Evolutionary conservation across 2,329 filamentous ascomycete genomes (phyloP).

Genomic region (Ophiognomonia clavigignenti-juglandacearum): DNA sequence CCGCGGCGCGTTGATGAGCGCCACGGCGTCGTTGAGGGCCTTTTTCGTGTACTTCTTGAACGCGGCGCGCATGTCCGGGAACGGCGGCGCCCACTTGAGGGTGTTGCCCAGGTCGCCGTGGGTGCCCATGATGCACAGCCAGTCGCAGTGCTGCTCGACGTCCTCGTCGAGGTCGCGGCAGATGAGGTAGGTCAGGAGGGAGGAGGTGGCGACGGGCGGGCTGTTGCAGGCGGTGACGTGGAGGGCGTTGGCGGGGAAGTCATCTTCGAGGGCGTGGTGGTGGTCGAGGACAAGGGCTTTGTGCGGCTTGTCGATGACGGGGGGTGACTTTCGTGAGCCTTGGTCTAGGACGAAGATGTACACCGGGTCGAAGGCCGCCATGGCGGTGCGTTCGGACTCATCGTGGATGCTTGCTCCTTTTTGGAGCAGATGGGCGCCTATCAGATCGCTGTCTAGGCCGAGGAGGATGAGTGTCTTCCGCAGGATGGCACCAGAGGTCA

Average conservation of each 20-base stretch:
- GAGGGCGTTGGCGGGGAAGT: constrained; percentile 50
- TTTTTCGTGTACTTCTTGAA: constrained; percentile 61
- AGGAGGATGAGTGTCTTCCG: constrained; percentile 54
- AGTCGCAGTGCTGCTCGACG: constrained; percentile 46
- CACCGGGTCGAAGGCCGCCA: constrained; percentile 43
- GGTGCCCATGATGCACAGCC: constrained; percentile 61
- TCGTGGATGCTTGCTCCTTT: constrained; percentile 58
- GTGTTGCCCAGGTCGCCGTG: constrained; percentile 62
- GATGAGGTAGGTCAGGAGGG: constrained; percentile 60
- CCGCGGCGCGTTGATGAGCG: constrained; percentile 60
- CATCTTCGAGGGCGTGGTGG: constrained; percentile 48
- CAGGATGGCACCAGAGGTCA: constrained; percentile 60
- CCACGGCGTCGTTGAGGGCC: constrained; percentile 56
- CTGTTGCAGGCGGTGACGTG: constrained; percentile 60
- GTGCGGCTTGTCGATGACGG: constrained; percentile 45
- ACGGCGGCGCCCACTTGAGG: constrained; percentile 61
- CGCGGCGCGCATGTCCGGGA: constrained; percentile 58
- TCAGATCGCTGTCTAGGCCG: constrained; percentile 46
- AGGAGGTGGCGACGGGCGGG: constrained; percentile 61
- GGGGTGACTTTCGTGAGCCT: constrained; percentile 50
- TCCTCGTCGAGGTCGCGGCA: constrained; percentile 51
- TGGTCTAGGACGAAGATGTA: constrained; percentile 64
- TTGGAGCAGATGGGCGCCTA: constrained; percentile 53
- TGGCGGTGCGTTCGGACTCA: constrained; percentile 43
- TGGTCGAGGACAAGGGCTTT: constrained; percentile 61